These are phyloP conservation scores for Hypoxylon sp. DNA, from an alignment of 2,329 filamentous ascomycete species.

Conservation along the genomic window DNA sequence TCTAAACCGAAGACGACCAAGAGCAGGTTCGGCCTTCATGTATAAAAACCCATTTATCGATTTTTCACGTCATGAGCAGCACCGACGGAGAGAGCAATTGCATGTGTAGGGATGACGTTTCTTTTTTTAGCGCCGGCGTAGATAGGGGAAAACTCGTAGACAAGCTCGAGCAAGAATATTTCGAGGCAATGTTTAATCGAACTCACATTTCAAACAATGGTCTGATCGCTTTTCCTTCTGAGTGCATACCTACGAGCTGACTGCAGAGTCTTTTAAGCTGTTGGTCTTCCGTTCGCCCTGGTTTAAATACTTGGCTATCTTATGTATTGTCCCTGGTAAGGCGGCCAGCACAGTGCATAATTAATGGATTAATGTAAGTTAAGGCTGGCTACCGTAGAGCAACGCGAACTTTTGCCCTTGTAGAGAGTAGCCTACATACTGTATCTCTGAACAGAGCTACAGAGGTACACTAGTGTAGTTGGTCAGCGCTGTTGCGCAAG, in stretches of 20 bases:
- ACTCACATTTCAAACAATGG: conserved; percentile 21
- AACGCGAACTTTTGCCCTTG: background rate
- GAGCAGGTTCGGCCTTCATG: conserved; percentile 28
- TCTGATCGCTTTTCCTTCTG: conserved; percentile 5
- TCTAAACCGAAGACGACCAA: conserved; percentile 20
- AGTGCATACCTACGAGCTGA: background rate
- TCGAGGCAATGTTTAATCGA: conserved; percentile 49
- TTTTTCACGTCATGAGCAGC: conserved; percentile 36
- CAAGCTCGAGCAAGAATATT: conserved; percentile 44
- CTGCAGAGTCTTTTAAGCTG: conserved; percentile 16
- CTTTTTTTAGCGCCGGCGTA: conserved; percentile 44
- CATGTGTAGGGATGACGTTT: conserved; percentile 41
- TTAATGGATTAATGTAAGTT: background rate
- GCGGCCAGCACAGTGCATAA: conserved; percentile 27
- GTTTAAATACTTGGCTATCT: conserved; percentile 3
- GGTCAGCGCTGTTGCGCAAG: conserved; percentile 37
- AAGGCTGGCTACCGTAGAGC: background rate
- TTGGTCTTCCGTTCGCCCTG: conserved; percentile 17
- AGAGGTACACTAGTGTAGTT: no score
- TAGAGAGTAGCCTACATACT: conserved; percentile 12
- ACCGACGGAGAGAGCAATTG: conserved; percentile 28
- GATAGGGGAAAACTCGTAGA: conserved; percentile 43
- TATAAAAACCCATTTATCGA: conserved; percentile 41
- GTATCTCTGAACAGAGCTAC: background rate
- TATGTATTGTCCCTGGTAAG: background rate